Evolutionary conservation across 148 eudicot species (phyloP).

Genomic region (Rhododendron kiyosumense): DNA sequence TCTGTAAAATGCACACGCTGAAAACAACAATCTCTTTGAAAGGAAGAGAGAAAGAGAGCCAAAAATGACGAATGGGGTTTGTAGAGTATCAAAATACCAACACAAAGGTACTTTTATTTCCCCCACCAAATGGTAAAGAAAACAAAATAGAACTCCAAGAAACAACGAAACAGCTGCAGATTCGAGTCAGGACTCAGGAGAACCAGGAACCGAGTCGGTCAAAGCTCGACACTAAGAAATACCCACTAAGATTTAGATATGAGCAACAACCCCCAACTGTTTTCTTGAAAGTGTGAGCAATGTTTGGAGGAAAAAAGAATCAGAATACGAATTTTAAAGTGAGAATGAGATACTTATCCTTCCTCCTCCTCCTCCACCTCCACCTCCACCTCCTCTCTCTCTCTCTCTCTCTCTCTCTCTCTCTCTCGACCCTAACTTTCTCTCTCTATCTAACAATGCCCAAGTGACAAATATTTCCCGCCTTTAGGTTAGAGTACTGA

Average conservation of each 20-base stretch:
- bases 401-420: not conserved
- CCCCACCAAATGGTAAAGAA: not conserved
- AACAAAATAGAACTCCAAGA: not conserved
- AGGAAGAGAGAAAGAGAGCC: not conserved
- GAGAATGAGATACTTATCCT: not conserved
- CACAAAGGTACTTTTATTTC: not conserved
- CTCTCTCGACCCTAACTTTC: not conserved
- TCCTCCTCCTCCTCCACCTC: not conserved
- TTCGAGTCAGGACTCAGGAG: constrained; percentile 6
- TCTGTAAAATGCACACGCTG: not conserved
- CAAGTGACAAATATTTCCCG: constrained; percentile 13
- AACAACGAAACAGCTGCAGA: not conserved
- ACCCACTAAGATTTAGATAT: not conserved
- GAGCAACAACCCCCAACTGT: not conserved
- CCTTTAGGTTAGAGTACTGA: not conserved
- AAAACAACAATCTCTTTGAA: not conserved
- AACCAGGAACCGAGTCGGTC: not conserved
- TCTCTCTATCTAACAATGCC: not conserved
- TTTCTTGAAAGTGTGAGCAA: not conserved
- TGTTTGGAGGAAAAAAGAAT: not conserved
- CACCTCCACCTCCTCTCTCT: not conserved
- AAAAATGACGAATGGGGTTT: not conserved
- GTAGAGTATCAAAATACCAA: not conserved
- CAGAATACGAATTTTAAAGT: not conserved
- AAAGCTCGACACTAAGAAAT: not conserved